Evolutionary conservation across 2,329 filamentous ascomycete genomes (phyloP).

Genomic region (Colletotrichum shisoi): DNA sequence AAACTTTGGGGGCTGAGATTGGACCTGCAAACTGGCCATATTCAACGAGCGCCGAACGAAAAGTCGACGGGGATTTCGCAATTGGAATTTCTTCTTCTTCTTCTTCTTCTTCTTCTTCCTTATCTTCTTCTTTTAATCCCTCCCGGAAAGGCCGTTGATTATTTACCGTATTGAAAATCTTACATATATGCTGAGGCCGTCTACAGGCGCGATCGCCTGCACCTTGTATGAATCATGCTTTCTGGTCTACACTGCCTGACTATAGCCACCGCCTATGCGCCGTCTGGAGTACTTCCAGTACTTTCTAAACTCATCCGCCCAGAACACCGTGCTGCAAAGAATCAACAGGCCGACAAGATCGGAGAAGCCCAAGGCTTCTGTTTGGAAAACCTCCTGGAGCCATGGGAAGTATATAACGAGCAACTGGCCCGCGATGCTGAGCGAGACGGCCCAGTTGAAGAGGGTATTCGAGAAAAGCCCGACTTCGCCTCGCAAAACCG

Average conservation of each 20-base stretch:
- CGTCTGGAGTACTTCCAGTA: constrained; percentile 70
- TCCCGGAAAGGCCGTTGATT: constrained; percentile 28
- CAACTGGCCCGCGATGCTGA: constrained; percentile 84
- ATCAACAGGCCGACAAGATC: constrained; percentile 78
- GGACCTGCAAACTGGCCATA: constrained; percentile 20
- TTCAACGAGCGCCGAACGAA: constrained; percentile 14
- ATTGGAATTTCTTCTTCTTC: neutral
- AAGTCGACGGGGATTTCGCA: neutral
- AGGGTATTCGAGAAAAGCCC: constrained; percentile 85
- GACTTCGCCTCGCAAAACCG: constrained; percentile 84
- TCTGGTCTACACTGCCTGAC: constrained; percentile 65
- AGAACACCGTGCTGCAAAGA: constrained; percentile 90
- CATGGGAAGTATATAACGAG: constrained; percentile 95
- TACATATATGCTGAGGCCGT: constrained; percentile 32
- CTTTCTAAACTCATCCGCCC: constrained; percentile 91
- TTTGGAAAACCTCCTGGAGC: constrained; percentile 94
- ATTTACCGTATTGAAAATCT: constrained; percentile 31
- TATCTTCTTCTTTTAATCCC: too few species aligned
- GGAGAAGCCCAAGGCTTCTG: constrained; percentile 77
- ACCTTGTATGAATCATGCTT: constrained; percentile 19
- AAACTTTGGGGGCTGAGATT: constrained; percentile 17
- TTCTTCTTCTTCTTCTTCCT: too few species aligned
- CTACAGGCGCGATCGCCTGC: constrained; percentile 23
- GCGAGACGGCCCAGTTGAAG: constrained; percentile 94
- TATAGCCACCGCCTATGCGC: constrained; percentile 68